Evolutionary conservation across 805 yeast genomes (phyloP), one percentile per base, ranked within the genome.

Genomic region (Candida cerambycidarum): DNA sequence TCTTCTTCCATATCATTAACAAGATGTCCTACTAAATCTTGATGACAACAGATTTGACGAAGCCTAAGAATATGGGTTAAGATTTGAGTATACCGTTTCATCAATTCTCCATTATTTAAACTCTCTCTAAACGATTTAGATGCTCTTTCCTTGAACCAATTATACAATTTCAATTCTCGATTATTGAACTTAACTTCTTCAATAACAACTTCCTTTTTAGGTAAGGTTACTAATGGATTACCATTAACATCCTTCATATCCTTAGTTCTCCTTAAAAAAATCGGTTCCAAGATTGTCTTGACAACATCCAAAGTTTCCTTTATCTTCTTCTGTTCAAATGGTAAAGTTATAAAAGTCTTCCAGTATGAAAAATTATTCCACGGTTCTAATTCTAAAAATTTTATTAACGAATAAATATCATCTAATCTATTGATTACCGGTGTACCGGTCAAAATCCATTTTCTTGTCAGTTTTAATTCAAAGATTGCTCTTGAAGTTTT

Each of bases 371-470:
- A 81, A 52, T 85, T 84, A 30, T 82, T 72, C 97, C 97, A 92
- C 1, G 98, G 98, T 52, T 86, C 88, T n/a, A 90, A 63, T 32
- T 80, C 72, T 37, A 92, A 63, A 54, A 83, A 92, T 51, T 80
- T 79, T 13, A 89, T 78, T 38, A 89, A 62, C 5, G 95, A 83
- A 57, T 78, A 90, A 36, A 92, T 63, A 59, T 92, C 98, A 59
- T 92, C 97, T 8, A 92, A 68, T 48, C 90, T 68, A 60, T 90
- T 90, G 30, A 89, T 85, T 21, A 90, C 86, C 0, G 98, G 97
- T 0, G 98, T 90, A 6, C 98, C 98, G 0, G 97, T 89, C 36
- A 92, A 67, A 3, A 85, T 71, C 98, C 98, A 90, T 46, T 80
- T 79, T 38, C 93, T 70, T 14, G 72, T 67, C 53, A 87, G 80